These are phyloP conservation scores for Chytriomyces confervae DNA, from an alignment of 192 early-diverging fungal species.

Conservation along the genomic window DNA sequence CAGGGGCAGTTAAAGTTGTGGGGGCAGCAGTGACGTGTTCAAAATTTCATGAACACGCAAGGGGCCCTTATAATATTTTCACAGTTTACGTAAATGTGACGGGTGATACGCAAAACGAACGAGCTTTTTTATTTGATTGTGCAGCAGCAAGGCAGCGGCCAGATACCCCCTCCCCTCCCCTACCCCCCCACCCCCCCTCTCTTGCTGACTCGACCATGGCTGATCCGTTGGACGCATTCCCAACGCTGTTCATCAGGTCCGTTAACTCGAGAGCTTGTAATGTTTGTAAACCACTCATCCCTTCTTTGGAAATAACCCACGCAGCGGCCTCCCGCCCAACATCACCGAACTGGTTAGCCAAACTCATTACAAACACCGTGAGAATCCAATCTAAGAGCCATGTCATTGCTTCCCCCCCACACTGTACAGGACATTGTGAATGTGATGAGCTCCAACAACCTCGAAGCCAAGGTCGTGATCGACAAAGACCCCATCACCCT, in stretches of 20 bases:
- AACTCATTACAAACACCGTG: no score
- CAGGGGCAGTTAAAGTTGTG: no score
- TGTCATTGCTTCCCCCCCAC: background rate
- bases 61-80: no score
- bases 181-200: no score
- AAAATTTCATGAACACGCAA: no score
- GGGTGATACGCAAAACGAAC: no score
- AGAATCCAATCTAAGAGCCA: background rate
- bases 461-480: constrained; percentile 56
- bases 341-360: constrained; percentile 48
- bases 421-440: constrained; percentile 43
- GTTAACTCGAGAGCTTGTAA: background rate
- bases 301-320: background rate
- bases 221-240: constrained; percentile 52
- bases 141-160: background rate
- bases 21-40: no score
- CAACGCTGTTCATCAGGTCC: constrained; percentile 49
- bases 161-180: background rate
- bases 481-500: constrained; percentile 46
- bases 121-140: background rate
- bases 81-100: no score
- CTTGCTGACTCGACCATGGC: background rate
- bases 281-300: background rate
- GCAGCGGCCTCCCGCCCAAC: constrained; percentile 45
- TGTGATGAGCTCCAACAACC: constrained; percentile 51